A percentile compares a stretch with the other conserved stretches of the same genome.
Evolutionary conservation across 306 rosid species (phyloP).

Genomic region (Erythrophleum fordii): DNA sequence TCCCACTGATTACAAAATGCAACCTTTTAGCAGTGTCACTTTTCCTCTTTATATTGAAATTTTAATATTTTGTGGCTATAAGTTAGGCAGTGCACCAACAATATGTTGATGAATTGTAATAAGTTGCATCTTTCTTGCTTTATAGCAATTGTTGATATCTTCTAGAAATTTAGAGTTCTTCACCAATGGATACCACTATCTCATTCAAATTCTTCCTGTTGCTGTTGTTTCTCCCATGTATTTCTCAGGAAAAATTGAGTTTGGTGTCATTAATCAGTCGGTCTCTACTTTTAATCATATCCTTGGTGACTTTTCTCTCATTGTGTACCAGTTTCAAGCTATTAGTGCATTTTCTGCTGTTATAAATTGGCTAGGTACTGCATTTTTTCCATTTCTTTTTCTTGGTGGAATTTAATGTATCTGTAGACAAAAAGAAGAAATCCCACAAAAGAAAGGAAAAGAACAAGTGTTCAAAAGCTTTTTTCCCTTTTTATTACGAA

Average conservation of each 20-base stretch:
- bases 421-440: not conserved
- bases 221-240: slow-evolving; percentile 99
- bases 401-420: not conserved
- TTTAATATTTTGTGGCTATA: not conserved
- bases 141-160: slow-evolving; percentile 85
- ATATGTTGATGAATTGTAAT: not conserved
- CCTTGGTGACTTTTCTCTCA: slow-evolving; percentile 90
- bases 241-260: slow-evolving; percentile 94
- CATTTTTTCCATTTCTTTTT: slow-evolving; percentile 26
- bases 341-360: slow-evolving; percentile 97
- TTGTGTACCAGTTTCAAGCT: slow-evolving; percentile 91
- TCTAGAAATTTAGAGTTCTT: slow-evolving; percentile 94
- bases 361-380: slow-evolving; percentile 88
- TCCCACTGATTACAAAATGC: not conserved
- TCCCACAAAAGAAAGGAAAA: not conserved
- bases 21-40: not conserved
- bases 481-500: not conserved
- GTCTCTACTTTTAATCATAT: slow-evolving; percentile 96
- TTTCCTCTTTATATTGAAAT: slow-evolving; percentile 7
- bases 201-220: slow-evolving; percentile 93
- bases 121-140: slow-evolving; percentile 30
- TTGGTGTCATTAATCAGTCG: slow-evolving; percentile 98
- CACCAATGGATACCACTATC: slow-evolving; percentile 92
- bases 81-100: not conserved
- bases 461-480: not conserved